Evolutionary conservation across 2,329 filamentous ascomycete species (phyloP), one percentile per base, ranked within the genome.

Genomic region (Cordyceps tenuipes): DNA sequence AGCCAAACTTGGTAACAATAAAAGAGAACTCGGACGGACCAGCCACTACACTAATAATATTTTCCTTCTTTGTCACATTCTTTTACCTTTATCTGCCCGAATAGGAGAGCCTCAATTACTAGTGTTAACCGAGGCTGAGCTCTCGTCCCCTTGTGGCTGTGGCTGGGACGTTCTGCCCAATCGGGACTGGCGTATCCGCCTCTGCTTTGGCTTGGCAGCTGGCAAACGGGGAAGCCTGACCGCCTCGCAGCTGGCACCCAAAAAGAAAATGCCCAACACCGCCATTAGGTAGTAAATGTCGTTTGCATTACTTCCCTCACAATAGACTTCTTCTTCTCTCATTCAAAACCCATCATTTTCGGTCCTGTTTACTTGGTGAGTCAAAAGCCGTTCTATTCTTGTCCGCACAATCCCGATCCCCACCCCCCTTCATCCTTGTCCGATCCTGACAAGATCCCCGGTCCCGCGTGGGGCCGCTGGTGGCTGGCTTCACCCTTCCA

Each of bases 371-470:
- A 31, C 31, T 29, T 26, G 23, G 57, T 53, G 43, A 59, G 57
- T 59, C 36, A 23, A 52, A 15, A 43, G 5, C 39, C 26, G 15
- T 23, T 23, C 56, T 46, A 51, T 46, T 26, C 43, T n/a, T 34
- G 34, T 46, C 47, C 29, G 56, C 49, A 39, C 46, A 43, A 57
- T 26, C 26, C 36, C n/a, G 19, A 17, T 52, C 15, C 36, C 56
- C 56, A 59, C 46, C 15, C 9, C 19, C 52, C 19, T 49, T 31
- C 26, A 13, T 23, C 48, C 39, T 43, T 47, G 57, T 59, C 57
- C 39, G 57, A 59, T 59, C 57, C 47, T 36, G 47, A 47, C 49
- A 10, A 53, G 57, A 59, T 59, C 57, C 57, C 57, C 48, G 57
- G 57, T 47, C 48, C 39, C 36, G 29, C n/a, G 47, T 51, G 56